phyloP scores from a whole-genome alignment of 306 rosid species.

The Citrullus amarus region DNA sequence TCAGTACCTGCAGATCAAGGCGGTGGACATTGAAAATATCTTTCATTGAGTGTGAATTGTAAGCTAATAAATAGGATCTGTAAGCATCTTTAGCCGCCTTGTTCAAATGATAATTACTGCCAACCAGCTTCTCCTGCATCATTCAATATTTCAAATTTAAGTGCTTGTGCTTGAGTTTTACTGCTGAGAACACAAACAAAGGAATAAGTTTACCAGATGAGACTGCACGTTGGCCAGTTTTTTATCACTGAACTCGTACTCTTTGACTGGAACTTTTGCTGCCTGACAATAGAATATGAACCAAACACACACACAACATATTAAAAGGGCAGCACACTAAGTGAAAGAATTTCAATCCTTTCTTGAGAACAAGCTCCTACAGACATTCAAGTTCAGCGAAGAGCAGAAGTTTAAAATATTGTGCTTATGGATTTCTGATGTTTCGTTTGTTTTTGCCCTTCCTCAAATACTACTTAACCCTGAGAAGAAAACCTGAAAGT shows the following conservation, averaged over 20 bases:
- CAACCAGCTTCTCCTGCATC: conserved; percentile 76
- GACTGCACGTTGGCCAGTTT: conserved; percentile 76
- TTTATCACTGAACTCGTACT: conserved; percentile 51
- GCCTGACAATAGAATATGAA: conserved; percentile 34
- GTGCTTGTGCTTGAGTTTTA: background rate
- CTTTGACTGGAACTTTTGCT: conserved; percentile 84
- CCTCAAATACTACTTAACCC: no score
- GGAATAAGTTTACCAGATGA: conserved; percentile 46
- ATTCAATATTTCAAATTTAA: background rate
- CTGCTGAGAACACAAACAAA: background rate
- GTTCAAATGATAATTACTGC: conserved; percentile 54
- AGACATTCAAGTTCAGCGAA: background rate
- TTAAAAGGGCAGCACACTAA: background rate
- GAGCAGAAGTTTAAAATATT: background rate
- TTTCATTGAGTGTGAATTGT: conserved; percentile 90
- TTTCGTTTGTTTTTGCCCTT: no score
- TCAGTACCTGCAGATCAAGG: conserved; percentile 67
- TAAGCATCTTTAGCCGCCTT: conserved; percentile 77
- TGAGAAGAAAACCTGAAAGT: background rate
- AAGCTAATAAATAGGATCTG: conserved; percentile 67
- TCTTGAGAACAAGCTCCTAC: background rate
- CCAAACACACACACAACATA: background rate
- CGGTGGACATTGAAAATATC: conserved; percentile 82
- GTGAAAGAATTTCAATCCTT: background rate
- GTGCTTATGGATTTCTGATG: background rate